Evolutionary conservation across 2,329 filamentous ascomycete genomes (phyloP), one percentile per base, ranked within the genome.

Genomic region (Botrytis medusae): DNA sequence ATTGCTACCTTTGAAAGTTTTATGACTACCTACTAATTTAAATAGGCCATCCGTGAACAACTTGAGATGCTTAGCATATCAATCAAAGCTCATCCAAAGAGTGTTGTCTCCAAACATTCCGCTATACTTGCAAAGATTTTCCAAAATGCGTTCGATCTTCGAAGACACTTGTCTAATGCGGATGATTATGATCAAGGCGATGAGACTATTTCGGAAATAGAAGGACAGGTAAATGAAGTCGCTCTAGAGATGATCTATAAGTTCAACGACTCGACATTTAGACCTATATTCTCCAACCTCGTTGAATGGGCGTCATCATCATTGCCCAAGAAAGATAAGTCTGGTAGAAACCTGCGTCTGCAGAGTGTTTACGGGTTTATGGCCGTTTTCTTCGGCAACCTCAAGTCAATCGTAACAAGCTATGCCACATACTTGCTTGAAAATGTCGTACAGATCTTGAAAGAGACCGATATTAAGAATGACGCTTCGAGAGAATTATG

Each of bases 191-290:
- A 79, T 18, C 81, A 85, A 60, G 79, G 75, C 51, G 79, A 85
- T 25, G 83, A 86, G 22, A 84, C 87, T 62, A 81, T 93, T 9
- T 82, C 85, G 32, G 84, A 86, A 60, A 85, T 94, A 20, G 93
- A 97, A 80, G 83, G 84, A 2, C 84, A 86, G 18, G 80, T 93
- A 77, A 92, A 93, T 80, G 88, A 91, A 16, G 89, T 92, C 20
- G 89, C 91, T 0, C 88, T 99, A 74, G 93, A 94, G 82, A 96
- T 98, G 90, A 92, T 97, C 71, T 94, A 97, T 85, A 98, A 98
- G 85, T 88, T 99, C 75, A 98, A 98, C 83, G 96, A 99, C 81
- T 91, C 92, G 0, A 90, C 92, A 0, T 99, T 99, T 89, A 88
- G 95, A 20, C 97, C 96, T 0, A 90, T 99, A 75, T 99, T 98